These are phyloP conservation scores for Senna siamea DNA, from an alignment of 306 rosid genomes.

Conservation along the genomic window DNA sequence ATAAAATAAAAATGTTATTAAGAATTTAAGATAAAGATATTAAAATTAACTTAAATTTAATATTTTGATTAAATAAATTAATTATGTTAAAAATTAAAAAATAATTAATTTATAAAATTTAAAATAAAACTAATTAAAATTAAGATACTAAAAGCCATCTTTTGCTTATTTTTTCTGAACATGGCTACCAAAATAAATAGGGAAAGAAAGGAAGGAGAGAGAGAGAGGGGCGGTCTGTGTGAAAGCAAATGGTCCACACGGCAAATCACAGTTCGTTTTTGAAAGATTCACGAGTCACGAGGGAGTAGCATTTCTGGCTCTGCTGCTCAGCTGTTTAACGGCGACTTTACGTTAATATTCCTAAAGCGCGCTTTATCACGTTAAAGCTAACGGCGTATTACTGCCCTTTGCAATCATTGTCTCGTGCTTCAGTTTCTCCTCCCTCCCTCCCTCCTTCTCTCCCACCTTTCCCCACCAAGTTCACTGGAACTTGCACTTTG, in stretches of 20 bases:
- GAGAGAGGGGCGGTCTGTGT: no score
- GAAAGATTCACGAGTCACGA: conserved; percentile 6
- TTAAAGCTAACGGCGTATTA: conserved; percentile 31
- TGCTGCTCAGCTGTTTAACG: conserved; percentile 29
- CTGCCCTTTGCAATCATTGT: conserved; percentile 42
- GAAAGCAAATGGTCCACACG: conserved; percentile 20
- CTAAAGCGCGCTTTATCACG: conserved; percentile 30
- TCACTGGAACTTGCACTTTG: neutral
- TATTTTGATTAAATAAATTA: no score
- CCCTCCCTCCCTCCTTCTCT: neutral
- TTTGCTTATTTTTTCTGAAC: no score
- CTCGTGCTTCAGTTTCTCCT: neutral
- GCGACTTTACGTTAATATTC: conserved; percentile 32
- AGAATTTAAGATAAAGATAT: no score
- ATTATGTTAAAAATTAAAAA: no score
- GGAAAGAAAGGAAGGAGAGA: neutral
- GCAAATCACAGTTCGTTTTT: neutral
- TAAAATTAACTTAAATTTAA: no score
- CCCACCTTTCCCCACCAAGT: neutral
- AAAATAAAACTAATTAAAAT: no score
- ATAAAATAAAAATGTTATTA: no score
- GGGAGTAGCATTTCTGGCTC: neutral
- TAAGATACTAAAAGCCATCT: no score
- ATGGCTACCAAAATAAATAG: no score
- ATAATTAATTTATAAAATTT: no score